A percentile compares a stretch with the other conserved stretches of the same genome.
Conservation (phyloP, 75 land plant species). For the Selaginella tamariscina region DNA sequence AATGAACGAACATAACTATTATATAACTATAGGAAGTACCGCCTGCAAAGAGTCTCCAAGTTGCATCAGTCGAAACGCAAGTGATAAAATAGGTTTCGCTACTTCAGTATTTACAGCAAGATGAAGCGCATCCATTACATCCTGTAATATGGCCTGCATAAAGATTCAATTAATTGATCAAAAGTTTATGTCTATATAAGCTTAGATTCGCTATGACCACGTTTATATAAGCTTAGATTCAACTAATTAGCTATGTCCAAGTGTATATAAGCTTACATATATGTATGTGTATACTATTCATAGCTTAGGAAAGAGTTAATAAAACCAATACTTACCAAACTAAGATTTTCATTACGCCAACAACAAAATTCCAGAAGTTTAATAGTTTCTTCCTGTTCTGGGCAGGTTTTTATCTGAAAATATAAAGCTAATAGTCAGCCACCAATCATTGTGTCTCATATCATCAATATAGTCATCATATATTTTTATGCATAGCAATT, state of each 20-base stretch:
- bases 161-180: slow-evolving; percentile 8
- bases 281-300: too few relatives aligned
- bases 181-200: too few relatives aligned
- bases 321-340: slow-evolving; percentile 15
- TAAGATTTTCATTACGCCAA: slow-evolving; percentile 24
- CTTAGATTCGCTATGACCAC: too few relatives aligned
- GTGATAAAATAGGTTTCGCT: slow-evolving; percentile 13
- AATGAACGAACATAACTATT: too few relatives aligned
- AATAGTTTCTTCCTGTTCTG: slow-evolving; percentile 23
- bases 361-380: slow-evolving; percentile 25
- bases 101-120: slow-evolving; percentile 21
- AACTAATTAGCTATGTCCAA: too few relatives aligned
- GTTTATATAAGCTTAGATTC: too few relatives aligned
- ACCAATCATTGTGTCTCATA: too few relatives aligned
- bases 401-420: slow-evolving; percentile 24
- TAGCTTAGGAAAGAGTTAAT: not conserved
- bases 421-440: not conserved
- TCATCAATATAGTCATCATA: too few relatives aligned
- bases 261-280: too few relatives aligned
- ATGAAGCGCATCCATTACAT: slow-evolving; percentile 20
- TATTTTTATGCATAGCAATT: too few relatives aligned
- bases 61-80: slow-evolving; percentile 13
- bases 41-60: slow-evolving; percentile 20
- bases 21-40: slow-evolving; percentile 14
- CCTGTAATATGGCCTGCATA: slow-evolving; percentile 23